Base-by-base conservation (phyloP, 108 stramenopile species). In the Parmales sp. region DNA sequence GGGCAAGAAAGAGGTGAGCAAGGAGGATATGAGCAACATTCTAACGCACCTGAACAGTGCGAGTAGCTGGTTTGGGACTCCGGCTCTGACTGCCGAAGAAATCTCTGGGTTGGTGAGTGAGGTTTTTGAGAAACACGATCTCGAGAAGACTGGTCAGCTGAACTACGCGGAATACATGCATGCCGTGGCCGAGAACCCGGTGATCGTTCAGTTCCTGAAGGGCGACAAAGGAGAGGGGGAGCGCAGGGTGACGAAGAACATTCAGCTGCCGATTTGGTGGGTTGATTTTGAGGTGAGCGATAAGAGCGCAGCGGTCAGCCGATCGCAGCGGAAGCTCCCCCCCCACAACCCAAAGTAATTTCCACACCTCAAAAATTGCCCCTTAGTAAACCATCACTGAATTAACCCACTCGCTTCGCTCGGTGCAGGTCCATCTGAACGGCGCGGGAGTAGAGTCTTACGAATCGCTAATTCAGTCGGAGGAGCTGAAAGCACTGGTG, bases 181-280 rank as follows among this genome's bases (percentile, higher is more conserved):
- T 26, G 65, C 65, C 19, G 38, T 66, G 43, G 65, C 41, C 43
- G 65, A 39, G 41, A 64, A 64, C 64, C 64, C 64, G 2, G 39
- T 64, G n/a, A 37, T 64, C 64, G 38, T 39, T 2, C 38, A 38
- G 19, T 64, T 64, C 64, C 7, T 64, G 20, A 39, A 38, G 38
- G 64, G 64, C 5, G n/a, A n/a, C n/a, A 16, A 64, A 23, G 64
- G 64, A 11, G 39, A 13, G 11, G 28, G 29, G 31, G 22, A n/a
- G 5, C 46, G 46, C 23, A 11, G n/a, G n/a, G 36, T 34, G 31
- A 60, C 29, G 54, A 34, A 11, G 16, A 34, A 28, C 6, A 20
- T 60, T 7, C 29, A 34, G 9, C 54, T 60, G 29, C 54, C 54
- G 31, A 34, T 60, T 6, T 60, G 54, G 54, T 60, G 54, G 54